Base-by-base conservation (phyloP, 345 rosid species). In the Citrus australasica region DNA sequence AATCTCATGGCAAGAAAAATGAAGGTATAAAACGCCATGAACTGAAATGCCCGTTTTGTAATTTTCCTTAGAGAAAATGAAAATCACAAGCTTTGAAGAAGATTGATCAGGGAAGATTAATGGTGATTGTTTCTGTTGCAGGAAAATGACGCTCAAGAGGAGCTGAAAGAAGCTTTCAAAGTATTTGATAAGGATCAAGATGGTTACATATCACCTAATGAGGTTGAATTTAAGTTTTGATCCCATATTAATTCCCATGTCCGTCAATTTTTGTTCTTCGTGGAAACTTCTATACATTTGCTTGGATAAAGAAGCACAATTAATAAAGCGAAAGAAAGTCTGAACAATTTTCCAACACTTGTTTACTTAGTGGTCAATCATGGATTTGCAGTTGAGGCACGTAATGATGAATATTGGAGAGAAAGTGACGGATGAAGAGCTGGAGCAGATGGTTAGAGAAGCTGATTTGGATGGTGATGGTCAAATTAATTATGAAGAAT, bases 141-240 rank as follows among this genome's bases (percentile, higher is more conserved):
- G 95, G 95, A 89, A 76, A 72, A 63, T 77, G 95, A 91, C 75
- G 86, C 78, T 7, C 88, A 89, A 40, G 90, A 87, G 19, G 93
- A 88, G 55, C 55, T 89, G 28, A 87, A 78, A 82, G 93, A 89
- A 81, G 92, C 91, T 59, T 91, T 91, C 86, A 85, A 81, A 82
- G 89, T 91, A 69, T 89, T 91, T 83, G 92, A 89, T 85, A 89
- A 87, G 74, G 95, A 91, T 79, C 85, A 88, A 84, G 90, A 91
- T 84, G 95, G 95, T 69, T 88, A 72, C 66, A 88, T 91, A 46
- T 89, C 93, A 38, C 90, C 95, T 28, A 22, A 68, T 65, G 93
- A 91, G 94, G 94, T 90, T 33, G 67, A 60, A 16, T 59, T 40
- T n/a, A 13, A 13, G 4, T 13, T 46, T 46, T 46, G 51, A 46